Evolutionary conservation across 352 stramenopile species (phyloP).

Genomic region (Pythium scleroteichum): DNA sequence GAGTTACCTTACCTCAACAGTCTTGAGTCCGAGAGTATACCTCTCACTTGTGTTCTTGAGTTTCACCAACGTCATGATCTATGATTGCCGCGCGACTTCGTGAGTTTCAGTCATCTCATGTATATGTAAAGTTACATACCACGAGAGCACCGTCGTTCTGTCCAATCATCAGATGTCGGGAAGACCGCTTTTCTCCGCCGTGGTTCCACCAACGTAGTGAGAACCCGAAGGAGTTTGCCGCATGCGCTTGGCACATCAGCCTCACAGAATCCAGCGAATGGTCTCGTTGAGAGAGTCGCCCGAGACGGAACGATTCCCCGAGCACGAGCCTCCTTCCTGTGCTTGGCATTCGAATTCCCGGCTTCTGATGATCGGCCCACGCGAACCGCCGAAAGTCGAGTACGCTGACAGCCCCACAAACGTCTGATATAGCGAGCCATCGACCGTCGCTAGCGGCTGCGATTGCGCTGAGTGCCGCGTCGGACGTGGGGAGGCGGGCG

Average conservation of each 20-base stretch:
- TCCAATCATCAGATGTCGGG: constrained; percentile 15
- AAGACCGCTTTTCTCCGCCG: not conserved
- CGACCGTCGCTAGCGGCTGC: constrained; percentile 33
- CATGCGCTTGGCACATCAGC: constrained; percentile 18
- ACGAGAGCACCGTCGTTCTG: constrained; percentile 16
- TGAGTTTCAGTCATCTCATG: no score
- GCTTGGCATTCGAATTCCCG: not conserved
- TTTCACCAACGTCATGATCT: constrained; percentile 6
- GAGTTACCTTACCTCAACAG: constrained; percentile 4
- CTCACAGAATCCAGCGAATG: constrained; percentile 41
- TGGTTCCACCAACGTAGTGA: constrained; percentile 18
- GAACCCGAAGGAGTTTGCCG: not conserved
- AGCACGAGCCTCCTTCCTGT: constrained; percentile 34
- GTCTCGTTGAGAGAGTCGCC: constrained; percentile 16
- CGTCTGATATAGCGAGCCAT: constrained; percentile 36
- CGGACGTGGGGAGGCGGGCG: constrained; percentile 27
- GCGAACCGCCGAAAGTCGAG: constrained; percentile 37
- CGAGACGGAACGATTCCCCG: constrained; percentile 32
- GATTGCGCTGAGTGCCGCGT: constrained; percentile 18
- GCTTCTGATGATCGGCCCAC: constrained; percentile 12
- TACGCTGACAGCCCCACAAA: constrained; percentile 30
- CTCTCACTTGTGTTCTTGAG: not conserved
- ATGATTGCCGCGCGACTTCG: not conserved
- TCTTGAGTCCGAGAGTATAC: not conserved
- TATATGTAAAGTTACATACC: constrained; percentile 1